Evolutionary conservation across 73 alveolate species (phyloP), one percentile per base, ranked within the genome.

Genomic region (Symbiodinium natans): DNA sequence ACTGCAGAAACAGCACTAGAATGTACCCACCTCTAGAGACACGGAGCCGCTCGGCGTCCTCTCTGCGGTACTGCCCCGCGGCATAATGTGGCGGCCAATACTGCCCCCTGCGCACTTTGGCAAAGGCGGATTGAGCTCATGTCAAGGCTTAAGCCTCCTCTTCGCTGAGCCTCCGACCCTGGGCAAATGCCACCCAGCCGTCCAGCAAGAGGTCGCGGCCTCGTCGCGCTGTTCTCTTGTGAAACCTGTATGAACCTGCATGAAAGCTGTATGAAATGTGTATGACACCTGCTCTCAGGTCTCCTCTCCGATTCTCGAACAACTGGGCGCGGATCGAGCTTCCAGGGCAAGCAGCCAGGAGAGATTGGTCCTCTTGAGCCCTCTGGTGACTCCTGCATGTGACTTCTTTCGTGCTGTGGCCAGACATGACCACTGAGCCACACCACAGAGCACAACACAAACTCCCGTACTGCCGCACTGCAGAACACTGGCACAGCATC

Each of bases 331-430:
- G 33, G 39, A 13, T 25, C 85, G 85, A 75, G 85, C 33, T 75
- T 38, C 85, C 85, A 21, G 85, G 85, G 46, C 85, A 75, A 23
- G 85, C 33, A 19, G 85, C 85, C 85, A 75, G 85, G 85, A 75
- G 36, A 38, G 41, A 33, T 33, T 75, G 85, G 43, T 75, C 85
- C 19, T 75, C 85, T 38, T 33, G 33, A n/a, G 85, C 85, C 46
- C 11, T 21, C 42, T 38, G 85, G 25, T 75, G 85, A 38, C 43
- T 75, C 85, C 85, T 75, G 85, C 31, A n/a, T 9, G 80, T 19
- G 80, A 19, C 38, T 10, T 10, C 23, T 17, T 10, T 8, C 63
- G 63, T 10, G 63, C 17, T 48, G 63, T 17, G 63, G 63, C 63
- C 8, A 48, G 63, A 8, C 63, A 9, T 73, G 41, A 5, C 73